Evolutionary conservation across 192 early-diverging fungal species (phyloP), one percentile per base, ranked within the genome.

Genomic region (Geranomyces michiganensis): DNA sequence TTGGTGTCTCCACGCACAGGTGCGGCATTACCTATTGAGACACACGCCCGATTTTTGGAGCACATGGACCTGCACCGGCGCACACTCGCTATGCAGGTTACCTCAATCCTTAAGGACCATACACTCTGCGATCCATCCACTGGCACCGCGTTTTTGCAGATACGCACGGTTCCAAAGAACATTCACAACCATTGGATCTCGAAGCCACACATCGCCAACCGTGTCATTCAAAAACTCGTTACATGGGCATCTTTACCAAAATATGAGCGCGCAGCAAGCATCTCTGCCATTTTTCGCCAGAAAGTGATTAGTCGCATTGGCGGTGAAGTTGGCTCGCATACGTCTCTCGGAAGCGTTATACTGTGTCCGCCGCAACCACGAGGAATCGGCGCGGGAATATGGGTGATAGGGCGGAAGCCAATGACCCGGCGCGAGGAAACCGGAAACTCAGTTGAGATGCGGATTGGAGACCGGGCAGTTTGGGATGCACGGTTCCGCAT

Each of bases 11-110:
- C 51, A 26, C 4, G 17, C 7, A 53, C 19, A 6, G 51, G 51
- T n/a, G 24, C 51, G 4, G 17, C n/a, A 6, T 24, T 53, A 53
- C 51, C 51, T n/a, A 4, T 60, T 31, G 62, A 64, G 12, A 43
- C 76, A 14, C 62, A 76, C 29, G 55, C 75, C 29, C 56, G 33
- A 12, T 80, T 86, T 27, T 56, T 80, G 41, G 65, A 67, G 14
- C 78, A 81, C 15, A 86, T 86, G 82, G 53, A 80, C 49, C 19
- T 71, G 26, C 84, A 86, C 64, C 70, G 76, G 7, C 6, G 10
- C 13, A 56, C 62, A 0, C 29, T 67, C 19, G 19, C 33, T 7
- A 17, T 13, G 43, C 67, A 65, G 56, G 72, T 67, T 14, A 24
- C 14, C 22, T 51, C 62, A 9, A 31, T 73, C 24, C 19, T 73